These are phyloP conservation scores for Manihot esculenta DNA, from an alignment of 441 rosid species.

Conservation along the genomic window DNA sequence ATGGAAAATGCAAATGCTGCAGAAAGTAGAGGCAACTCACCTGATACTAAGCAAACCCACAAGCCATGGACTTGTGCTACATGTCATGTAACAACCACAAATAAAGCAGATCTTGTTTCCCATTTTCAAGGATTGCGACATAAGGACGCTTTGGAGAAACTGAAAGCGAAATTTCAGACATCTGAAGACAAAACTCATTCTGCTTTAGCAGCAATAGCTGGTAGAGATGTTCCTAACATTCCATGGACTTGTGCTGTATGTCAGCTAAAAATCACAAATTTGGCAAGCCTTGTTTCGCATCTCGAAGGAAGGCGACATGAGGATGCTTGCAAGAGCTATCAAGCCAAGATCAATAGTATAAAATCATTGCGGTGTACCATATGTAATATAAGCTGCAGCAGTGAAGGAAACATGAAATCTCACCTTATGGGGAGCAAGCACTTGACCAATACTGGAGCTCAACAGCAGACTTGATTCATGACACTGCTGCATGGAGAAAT, in stretches of 20 bases:
- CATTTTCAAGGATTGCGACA: conserved; percentile 32
- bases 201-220: not conserved
- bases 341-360: not conserved
- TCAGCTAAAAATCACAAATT: not conserved
- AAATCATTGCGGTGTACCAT: conserved; percentile 18
- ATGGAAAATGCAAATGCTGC: no score
- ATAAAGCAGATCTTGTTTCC: conserved; percentile 14
- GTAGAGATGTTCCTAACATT: not conserved
- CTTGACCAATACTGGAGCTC: not conserved
- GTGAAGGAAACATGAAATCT: conserved; percentile 13
- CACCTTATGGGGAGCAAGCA: conserved; percentile 29
- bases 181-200: not conserved
- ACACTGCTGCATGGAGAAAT: no score
- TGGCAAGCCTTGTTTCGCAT: not conserved
- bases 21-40: no score
- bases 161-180: conserved; percentile 24
- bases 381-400: conserved; percentile 24
- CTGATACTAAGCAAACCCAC: no score
- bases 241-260: not conserved
- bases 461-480: no score
- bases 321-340: not conserved
- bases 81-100: conserved; percentile 20
- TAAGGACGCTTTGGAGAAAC: conserved; percentile 1
- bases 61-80: conserved; percentile 27
- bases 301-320: conserved; percentile 1